Conservation (phyloP, 225 moss, liverwort and hornwort genomes). For the Lunularia cruciata region DNA sequence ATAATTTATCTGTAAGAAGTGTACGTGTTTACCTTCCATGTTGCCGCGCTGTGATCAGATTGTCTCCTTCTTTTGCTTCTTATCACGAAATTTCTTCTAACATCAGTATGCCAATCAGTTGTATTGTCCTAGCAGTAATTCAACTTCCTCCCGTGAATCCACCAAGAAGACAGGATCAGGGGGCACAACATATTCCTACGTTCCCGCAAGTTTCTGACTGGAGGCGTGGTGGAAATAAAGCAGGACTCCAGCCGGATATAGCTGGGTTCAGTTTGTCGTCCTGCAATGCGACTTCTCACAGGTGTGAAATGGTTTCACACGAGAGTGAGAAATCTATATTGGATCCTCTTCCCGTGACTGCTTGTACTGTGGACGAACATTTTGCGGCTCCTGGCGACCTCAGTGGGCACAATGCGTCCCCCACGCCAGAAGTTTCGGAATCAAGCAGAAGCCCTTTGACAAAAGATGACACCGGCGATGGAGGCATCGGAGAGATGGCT, state of each 20-base stretch:
- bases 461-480: neutral
- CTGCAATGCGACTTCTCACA: conserved; percentile 16
- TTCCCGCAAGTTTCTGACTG: conserved; percentile 17
- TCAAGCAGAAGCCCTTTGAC: conserved; percentile 8
- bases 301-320: conserved; percentile 13
- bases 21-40: no score
- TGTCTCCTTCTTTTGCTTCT: neutral
- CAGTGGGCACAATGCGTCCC: neutral
- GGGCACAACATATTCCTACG: conserved; percentile 19
- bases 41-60: neutral
- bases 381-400: neutral
- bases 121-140: conserved; percentile 43
- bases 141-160: conserved; percentile 34
- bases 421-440: neutral
- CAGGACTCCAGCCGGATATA: conserved; percentile 19
- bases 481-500: conserved; percentile 9
- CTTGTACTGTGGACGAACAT: conserved; percentile 6
- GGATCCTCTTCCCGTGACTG: conserved; percentile 2
- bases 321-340: conserved; percentile 10
- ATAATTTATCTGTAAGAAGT: no score
- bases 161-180: conserved; percentile 29
- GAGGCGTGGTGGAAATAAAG: conserved; percentile 22
- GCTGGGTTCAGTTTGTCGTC: conserved; percentile 32
- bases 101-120: conserved; percentile 20
- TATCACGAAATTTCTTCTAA: neutral